phyloP scores from a whole-genome alignment of 148 eudicot species.

The Cornus suecica region DNA sequence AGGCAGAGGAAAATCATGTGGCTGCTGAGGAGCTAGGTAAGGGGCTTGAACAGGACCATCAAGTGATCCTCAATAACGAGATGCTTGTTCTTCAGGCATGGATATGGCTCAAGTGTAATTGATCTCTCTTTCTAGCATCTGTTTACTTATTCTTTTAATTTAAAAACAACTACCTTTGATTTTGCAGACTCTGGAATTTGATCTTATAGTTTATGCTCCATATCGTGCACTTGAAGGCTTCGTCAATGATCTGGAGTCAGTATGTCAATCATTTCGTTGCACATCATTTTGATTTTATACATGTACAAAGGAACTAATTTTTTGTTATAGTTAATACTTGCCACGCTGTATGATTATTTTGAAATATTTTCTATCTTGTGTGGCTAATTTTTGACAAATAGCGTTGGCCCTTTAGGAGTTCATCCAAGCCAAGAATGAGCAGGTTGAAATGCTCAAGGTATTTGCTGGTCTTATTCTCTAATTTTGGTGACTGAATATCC shows the following conservation, averaged over 20 bases:
- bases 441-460: constrained; percentile 66
- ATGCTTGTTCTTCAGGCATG: constrained; percentile 97
- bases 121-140: constrained; percentile 1
- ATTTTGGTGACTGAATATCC: background rate
- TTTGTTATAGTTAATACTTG: background rate
- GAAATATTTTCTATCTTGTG: constrained; percentile 9
- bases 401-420: constrained; percentile 52
- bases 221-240: constrained; percentile 91
- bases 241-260: constrained; percentile 76
- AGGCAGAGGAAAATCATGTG: constrained; percentile 98
- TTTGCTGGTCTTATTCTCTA: background rate
- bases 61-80: constrained; percentile 83
- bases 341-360: background rate
- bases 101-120: constrained; percentile 6
- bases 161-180: constrained; percentile 13
- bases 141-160: constrained; percentile 5
- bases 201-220: constrained; percentile 92
- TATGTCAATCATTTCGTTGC: constrained; percentile 5
- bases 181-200: constrained; percentile 91
- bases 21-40: constrained; percentile 99
- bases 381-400: constrained; percentile 11
- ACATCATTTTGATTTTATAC: background rate
- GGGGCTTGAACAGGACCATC: constrained; percentile 83
- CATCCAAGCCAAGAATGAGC: constrained; percentile 51
- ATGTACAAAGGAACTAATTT: background rate